Percentiles rank a stretch among this genome's conserved stretches.
Evolutionary conservation across 1,139 yeast species (phyloP).

Genomic region (Citeromyces hawaiiensis): DNA sequence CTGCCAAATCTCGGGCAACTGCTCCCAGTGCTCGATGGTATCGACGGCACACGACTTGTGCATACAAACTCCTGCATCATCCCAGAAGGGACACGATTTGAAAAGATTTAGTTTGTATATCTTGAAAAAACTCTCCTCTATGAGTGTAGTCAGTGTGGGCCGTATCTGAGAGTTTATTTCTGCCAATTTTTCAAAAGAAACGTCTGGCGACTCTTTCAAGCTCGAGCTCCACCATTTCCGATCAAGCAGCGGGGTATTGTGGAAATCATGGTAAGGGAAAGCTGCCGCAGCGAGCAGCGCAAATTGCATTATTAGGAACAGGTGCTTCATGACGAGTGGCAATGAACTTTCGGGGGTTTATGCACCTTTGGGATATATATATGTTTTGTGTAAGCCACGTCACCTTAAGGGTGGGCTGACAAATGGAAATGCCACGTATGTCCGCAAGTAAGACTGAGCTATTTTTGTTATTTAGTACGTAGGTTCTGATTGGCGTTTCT

Average conservation of each 20-base stretch:
- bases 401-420: neutral
- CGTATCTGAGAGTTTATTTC: slow-evolving; percentile 32
- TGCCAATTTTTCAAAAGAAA: slow-evolving; percentile 41
- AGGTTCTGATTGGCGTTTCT: no score
- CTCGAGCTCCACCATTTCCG: neutral
- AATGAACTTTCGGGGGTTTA: neutral
- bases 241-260: neutral
- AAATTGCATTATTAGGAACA: neutral
- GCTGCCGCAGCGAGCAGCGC: neutral
- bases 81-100: slow-evolving; percentile 83
- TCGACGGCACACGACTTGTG: slow-evolving; percentile 93
- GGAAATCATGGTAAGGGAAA: neutral
- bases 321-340: neutral
- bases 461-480: no score
- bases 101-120: slow-evolving; percentile 80
- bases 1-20: slow-evolving; percentile 59
- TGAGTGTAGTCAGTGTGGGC: slow-evolving; percentile 42
- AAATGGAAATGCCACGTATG: neutral
- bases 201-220: slow-evolving; percentile 19
- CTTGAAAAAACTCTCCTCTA: slow-evolving; percentile 64
- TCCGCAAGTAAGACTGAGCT: neutral
- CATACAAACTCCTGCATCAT: slow-evolving; percentile 73
- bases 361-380: neutral
- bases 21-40: slow-evolving; percentile 42
- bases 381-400: neutral